phyloP scores from a whole-genome alignment of 1,284 basidiomycete genomes.

The Heimioporus punctisporus region DNA sequence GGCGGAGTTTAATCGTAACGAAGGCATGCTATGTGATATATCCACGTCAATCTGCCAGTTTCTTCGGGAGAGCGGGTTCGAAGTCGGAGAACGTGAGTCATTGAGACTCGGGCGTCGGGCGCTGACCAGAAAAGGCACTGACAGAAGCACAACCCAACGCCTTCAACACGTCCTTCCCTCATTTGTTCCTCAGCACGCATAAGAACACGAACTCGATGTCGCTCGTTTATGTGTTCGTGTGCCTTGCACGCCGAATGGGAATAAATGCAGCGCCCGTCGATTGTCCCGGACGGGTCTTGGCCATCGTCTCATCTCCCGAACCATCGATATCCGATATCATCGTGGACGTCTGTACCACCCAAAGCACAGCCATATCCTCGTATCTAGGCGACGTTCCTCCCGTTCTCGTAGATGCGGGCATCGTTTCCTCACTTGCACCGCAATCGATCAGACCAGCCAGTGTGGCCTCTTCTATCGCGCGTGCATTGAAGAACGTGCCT shows the following conservation, averaged over 20 bases:
- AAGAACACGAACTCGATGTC: constrained; percentile 60
- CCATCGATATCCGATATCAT: constrained; percentile 38
- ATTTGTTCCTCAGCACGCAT: constrained; percentile 51
- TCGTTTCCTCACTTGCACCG: constrained; percentile 17
- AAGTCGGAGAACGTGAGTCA: constrained; percentile 37
- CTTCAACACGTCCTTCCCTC: constrained; percentile 58
- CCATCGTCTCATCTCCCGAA: constrained; percentile 42
- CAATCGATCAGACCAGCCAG: constrained; percentile 35
- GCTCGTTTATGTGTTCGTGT: constrained; percentile 59
- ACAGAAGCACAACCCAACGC: constrained; percentile 37
- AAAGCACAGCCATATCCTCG: constrained; percentile 37
- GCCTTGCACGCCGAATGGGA: constrained; percentile 51
- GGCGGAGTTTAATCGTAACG: constrained; percentile 29
- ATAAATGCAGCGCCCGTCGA: constrained; percentile 54
- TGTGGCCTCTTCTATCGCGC: constrained; percentile 41
- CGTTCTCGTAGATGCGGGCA: constrained; percentile 30
- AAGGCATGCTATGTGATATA: constrained; percentile 25
- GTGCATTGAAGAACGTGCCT: constrained; percentile 42
- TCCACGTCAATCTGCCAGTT: constrained; percentile 48
- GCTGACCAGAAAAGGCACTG: constrained; percentile 8
- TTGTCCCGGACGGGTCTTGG: constrained; percentile 57
- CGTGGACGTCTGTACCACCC: constrained; percentile 49
- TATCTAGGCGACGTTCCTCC: constrained; percentile 33
- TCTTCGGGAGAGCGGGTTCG: constrained; percentile 47
- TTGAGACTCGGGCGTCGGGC: background rate